Evolutionary conservation across 1,284 basidiomycete genomes (phyloP).

Genomic region (Fomes fomentarius): DNA sequence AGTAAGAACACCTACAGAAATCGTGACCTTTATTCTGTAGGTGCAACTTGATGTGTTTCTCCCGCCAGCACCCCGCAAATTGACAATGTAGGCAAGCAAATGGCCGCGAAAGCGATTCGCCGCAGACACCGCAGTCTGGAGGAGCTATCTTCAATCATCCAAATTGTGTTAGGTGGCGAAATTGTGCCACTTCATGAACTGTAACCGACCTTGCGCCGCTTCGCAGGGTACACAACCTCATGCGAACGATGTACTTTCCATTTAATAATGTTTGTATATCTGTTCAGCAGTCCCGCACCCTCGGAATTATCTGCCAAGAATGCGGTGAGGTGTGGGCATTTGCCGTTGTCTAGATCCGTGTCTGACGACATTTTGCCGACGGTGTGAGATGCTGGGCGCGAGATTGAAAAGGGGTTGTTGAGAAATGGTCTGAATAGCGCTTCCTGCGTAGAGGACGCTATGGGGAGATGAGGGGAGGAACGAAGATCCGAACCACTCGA

Average conservation of each 20-base stretch:
- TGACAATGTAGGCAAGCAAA: conserved; percentile 82
- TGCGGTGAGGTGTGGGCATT: conserved; percentile 30
- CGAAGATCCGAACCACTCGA: conserved; percentile 11
- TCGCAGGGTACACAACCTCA: conserved; percentile 38
- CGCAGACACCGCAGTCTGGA: conserved; percentile 71
- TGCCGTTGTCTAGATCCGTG: conserved; percentile 6
- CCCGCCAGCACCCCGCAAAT: conserved; percentile 74
- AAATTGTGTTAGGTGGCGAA: background rate
- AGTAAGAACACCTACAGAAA: conserved; percentile 61
- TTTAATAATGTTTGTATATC: conserved; percentile 41
- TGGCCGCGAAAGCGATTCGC: conserved; percentile 62
- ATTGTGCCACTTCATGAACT: background rate
- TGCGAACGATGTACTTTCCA: conserved; percentile 43
- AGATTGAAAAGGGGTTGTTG: background rate
- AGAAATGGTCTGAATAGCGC: background rate
- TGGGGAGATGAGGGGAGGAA: background rate
- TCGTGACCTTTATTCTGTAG: conserved; percentile 58
- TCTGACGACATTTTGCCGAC: conserved; percentile 14
- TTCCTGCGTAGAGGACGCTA: background rate
- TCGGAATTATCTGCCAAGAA: conserved; percentile 34
- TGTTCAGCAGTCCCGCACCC: conserved; percentile 32
- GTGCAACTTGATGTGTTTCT: conserved; percentile 59
- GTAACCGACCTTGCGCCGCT: conserved; percentile 46
- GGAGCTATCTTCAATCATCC: conserved; percentile 37
- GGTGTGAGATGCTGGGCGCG: background rate